Conservation (phyloP, 495 filamentous ascomycete species). For the Penicillium goetzii region DNA sequence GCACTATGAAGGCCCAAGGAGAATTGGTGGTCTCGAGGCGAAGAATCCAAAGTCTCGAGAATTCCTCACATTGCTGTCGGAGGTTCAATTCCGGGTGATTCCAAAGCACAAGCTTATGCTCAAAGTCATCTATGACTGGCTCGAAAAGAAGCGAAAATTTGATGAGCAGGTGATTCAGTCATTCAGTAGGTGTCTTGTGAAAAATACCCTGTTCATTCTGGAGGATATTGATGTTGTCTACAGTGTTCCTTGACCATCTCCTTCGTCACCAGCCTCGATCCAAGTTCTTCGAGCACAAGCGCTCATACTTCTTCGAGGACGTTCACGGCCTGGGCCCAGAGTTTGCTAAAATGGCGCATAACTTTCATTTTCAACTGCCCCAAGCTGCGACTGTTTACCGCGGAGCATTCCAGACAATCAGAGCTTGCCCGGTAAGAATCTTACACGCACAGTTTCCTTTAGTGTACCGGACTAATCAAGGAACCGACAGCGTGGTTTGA, state of each 20-base stretch:
- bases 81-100: slow-evolving; percentile 54
- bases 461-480: slow-evolving; percentile 18
- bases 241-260: slow-evolving; percentile 78
- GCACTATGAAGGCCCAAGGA: slow-evolving; percentile 48
- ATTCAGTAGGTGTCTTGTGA: slow-evolving; percentile 61
- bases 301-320: slow-evolving; percentile 69
- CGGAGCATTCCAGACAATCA: slow-evolving; percentile 81
- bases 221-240: slow-evolving; percentile 41
- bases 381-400: slow-evolving; percentile 76
- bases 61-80: slow-evolving; percentile 45
- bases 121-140: slow-evolving; percentile 63
- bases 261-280: slow-evolving; percentile 74
- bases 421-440: slow-evolving; percentile 60
- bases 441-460: neutral
- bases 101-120: slow-evolving; percentile 66
- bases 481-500: slow-evolving; percentile 51
- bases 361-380: slow-evolving; percentile 17
- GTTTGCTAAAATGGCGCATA: slow-evolving; percentile 37
- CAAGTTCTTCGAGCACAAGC: slow-evolving; percentile 67
- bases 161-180: slow-evolving; percentile 71
- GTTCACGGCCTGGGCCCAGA: slow-evolving; percentile 37
- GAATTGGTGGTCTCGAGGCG: slow-evolving; percentile 67
- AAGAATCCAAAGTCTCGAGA: slow-evolving; percentile 5
- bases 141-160: slow-evolving; percentile 59
- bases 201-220: neutral